phyloP scores from a whole-genome alignment of 2,329 filamentous ascomycete species.

The Aspergillus fijiensis region DNA sequence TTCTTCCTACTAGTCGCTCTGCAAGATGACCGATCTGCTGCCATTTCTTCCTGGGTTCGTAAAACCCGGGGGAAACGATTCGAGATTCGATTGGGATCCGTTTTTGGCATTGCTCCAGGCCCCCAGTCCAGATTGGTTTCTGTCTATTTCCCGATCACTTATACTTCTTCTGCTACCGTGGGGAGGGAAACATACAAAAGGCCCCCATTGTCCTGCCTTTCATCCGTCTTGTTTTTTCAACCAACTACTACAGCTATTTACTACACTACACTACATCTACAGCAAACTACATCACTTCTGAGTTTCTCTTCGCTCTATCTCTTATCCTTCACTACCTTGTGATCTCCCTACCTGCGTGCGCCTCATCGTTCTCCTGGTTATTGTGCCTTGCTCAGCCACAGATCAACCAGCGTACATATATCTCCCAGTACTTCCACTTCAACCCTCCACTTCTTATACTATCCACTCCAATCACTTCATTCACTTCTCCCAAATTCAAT shows the following conservation, averaged over 20 bases:
- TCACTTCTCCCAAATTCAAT: not conserved
- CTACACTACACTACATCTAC: not conserved
- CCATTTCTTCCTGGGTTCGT: not conserved
- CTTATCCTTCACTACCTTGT: constrained; percentile 4
- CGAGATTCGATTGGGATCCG: not conserved
- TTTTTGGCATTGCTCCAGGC: constrained; percentile 7
- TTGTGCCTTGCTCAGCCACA: constrained; percentile 23
- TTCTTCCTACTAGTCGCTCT: constrained; percentile 6
- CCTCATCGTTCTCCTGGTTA: constrained; percentile 5
- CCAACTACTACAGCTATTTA: not conserved
- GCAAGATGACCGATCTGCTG: constrained; percentile 20
- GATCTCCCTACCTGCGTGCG: not conserved
- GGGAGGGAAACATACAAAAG: constrained; percentile 17
- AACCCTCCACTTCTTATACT: not conserved
- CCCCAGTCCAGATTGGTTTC: constrained; percentile 8
- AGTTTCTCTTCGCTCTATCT: not conserved
- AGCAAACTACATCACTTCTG: not conserved
- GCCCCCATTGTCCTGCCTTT: constrained; percentile 2
- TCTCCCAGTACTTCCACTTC: not conserved
- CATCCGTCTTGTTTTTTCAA: constrained; percentile 8
- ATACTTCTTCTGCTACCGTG: constrained; percentile 12
- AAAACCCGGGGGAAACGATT: constrained; percentile 11
- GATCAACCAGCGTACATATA: constrained; percentile 16
- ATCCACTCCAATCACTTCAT: not conserved
- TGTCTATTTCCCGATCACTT: constrained; percentile 5